A percentile compares a stretch with the other conserved stretches of the same genome.
Evolutionary conservation across 1,139 yeast species (phyloP).

Genomic region (Magnusiomyces fungicola): DNA sequence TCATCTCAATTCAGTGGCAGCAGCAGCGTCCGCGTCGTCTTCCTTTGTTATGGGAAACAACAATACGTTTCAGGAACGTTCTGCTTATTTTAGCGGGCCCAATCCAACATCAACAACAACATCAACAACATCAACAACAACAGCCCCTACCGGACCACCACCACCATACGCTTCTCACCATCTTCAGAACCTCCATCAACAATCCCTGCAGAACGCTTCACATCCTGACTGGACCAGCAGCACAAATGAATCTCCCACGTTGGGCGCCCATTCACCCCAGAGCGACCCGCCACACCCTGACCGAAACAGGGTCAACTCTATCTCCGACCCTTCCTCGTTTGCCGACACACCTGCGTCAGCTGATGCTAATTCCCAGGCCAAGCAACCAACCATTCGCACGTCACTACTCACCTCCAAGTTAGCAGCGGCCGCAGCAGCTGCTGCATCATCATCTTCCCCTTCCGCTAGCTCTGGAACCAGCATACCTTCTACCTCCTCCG

Average conservation of each 20-base stretch:
- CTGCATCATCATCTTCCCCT: constrained; percentile 21
- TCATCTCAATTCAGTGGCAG: constrained; percentile 1
- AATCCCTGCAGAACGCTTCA: too few relatives aligned
- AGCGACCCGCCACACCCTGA: constrained; percentile 9
- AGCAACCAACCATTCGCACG: constrained; percentile 17
- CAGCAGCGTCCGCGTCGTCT: too few relatives aligned
- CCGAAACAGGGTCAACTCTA: constrained; percentile 7
- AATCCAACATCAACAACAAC: too few relatives aligned
- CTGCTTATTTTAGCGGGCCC: neutral
- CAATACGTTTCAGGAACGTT: constrained; percentile 3
- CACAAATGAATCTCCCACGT: too few relatives aligned
- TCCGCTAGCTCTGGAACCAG: constrained; percentile 11
- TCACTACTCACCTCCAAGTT: constrained; percentile 20
- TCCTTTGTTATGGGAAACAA: neutral
- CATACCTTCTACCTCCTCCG: constrained; percentile 9
- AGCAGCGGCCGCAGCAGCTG: constrained; percentile 27
- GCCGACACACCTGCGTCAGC: neutral
- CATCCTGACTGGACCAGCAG: too few relatives aligned
- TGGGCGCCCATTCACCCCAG: constrained; percentile 13
- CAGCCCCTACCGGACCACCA: too few relatives aligned
- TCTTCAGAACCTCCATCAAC: too few relatives aligned
- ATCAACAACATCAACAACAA: too few relatives aligned
- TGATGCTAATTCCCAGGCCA: neutral
- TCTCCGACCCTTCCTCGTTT: constrained; percentile 4
- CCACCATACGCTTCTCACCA: too few relatives aligned